Evolutionary conservation across 495 filamentous ascomycete genomes (phyloP), one percentile per base, ranked within the genome.

Genomic region (Penicillium flavigenum): DNA sequence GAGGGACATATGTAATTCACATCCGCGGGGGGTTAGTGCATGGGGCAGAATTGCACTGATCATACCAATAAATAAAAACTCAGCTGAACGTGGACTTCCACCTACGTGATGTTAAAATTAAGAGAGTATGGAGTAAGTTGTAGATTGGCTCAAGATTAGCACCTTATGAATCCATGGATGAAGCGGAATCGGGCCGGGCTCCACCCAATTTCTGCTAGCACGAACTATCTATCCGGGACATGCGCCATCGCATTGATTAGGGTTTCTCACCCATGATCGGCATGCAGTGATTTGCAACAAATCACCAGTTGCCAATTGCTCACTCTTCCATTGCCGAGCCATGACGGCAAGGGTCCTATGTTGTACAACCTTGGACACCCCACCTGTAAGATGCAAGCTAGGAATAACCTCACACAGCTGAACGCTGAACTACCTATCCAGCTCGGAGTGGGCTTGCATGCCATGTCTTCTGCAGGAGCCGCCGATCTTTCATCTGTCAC

Each of bases 141-240:
- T 20, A 10, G 31, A 32, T 32, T 11, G 3, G 31, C 31, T 32
- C 10, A 38, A 38, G 16, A 38, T 38, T 38, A 16, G 16, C 5
- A 0, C 12, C 1, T 36, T 8, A 9, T 36, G 5, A 6, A 36
- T n/a, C 34, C 34, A 46, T 20, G 43, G 43, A 6, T 27, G 14
- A 26, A 51, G 49, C 49, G 49, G 49, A 41, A 26, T 6, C 49
- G 49, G 49, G 49, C 49, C 49, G 49, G 19, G 32, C 34, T 42
- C 34, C 49, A 51, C 19, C 32, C 5, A 38, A 38, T 38, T 32
- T 16, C 20, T 22, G 49, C 49, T 51, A 51, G 12, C 34, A 51
- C 34, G 49, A 51, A 51, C 49, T 51, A 24, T 2, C 24, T 24
- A 24, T 12, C 36, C 36, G 36, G 0, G 16, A n/a, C 36, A 39